phyloP scores from a whole-genome alignment of 2,329 filamentous ascomycete genomes.

The Fusarium praegraminearum region DNA sequence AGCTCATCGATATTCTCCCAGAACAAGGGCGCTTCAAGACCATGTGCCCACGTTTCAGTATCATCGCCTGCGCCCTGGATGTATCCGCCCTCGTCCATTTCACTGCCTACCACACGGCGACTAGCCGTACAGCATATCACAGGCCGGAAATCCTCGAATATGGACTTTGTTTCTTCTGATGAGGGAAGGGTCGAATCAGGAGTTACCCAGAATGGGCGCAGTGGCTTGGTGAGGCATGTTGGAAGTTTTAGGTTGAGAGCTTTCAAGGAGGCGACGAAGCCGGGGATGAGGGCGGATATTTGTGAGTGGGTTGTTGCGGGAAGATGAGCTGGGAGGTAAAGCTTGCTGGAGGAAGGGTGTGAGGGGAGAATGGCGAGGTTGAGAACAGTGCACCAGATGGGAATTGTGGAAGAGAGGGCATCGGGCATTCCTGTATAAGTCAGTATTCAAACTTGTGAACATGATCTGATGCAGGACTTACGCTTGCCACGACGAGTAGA shows the following conservation, averaged over 20 bases:
- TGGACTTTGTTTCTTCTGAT: slow-evolving; percentile 43
- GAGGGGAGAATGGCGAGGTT: slow-evolving; percentile 82
- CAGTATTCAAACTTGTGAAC: neutral
- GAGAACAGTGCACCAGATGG: slow-evolving; percentile 91
- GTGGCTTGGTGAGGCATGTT: slow-evolving; percentile 73
- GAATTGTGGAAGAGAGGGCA: slow-evolving; percentile 91
- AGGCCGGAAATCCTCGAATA: slow-evolving; percentile 73
- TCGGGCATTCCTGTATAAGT: slow-evolving; percentile 80
- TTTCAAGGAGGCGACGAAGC: slow-evolving; percentile 64
- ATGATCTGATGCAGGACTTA: slow-evolving; percentile 52
- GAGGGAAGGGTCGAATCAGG: slow-evolving; percentile 68
- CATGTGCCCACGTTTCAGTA: slow-evolving; percentile 90
- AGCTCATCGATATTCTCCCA: slow-evolving; percentile 77
- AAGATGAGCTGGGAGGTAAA: slow-evolving; percentile 79
- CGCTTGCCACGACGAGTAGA: slow-evolving; percentile 92
- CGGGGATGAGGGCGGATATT: slow-evolving; percentile 72
- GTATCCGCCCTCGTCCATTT: slow-evolving; percentile 74
- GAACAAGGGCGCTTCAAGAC: slow-evolving; percentile 82
- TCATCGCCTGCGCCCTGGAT: slow-evolving; percentile 97
- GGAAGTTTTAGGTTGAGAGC: slow-evolving; percentile 71
- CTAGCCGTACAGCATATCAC: slow-evolving; percentile 90
- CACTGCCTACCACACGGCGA: slow-evolving; percentile 74
- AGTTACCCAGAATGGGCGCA: slow-evolving; percentile 84
- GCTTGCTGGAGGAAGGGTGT: slow-evolving; percentile 57
- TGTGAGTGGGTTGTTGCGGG: slow-evolving; percentile 81